A percentile compares a stretch with the other conserved stretches of the same genome.
Evolutionary conservation across 192 early-diverging fungal species (phyloP).

Genomic region (Diversispora eburnea): DNA sequence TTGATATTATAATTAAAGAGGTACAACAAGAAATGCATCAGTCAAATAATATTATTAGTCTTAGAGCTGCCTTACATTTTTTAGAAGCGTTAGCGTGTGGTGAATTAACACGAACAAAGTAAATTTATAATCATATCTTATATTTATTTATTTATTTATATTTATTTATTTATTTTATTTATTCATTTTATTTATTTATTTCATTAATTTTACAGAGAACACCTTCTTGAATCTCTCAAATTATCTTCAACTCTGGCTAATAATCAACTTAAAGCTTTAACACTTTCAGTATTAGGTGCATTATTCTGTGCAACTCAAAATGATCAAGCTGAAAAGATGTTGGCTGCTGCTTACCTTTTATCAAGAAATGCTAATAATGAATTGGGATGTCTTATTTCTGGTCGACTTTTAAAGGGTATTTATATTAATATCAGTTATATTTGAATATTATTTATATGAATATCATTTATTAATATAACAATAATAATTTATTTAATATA

Average conservation of each 20-base stretch:
- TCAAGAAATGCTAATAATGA: constrained; percentile 10
- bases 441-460: neutral
- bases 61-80: constrained; percentile 1
- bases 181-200: neutral
- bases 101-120: constrained; percentile 8
- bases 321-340: constrained; percentile 47
- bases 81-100: constrained; percentile 15
- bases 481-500: neutral
- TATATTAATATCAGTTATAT: neutral
- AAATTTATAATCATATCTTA: neutral
- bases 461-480: neutral
- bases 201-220: constrained; percentile 33
- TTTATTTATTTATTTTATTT: neutral
- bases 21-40: constrained; percentile 28
- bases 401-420: constrained; percentile 23
- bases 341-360: constrained; percentile 31
- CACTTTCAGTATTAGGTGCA: constrained; percentile 37
- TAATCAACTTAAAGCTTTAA: constrained; percentile 40
- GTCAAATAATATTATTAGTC: constrained; percentile 30
- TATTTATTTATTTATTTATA: neutral
- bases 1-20: constrained; percentile 15
- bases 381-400: constrained; percentile 11
- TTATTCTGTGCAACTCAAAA: constrained; percentile 40
- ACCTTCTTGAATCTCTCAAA: constrained; percentile 40
- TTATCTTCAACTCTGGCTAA: constrained; percentile 34